These are phyloP conservation scores for Cyberlindnera japonica DNA, from an alignment of 805 yeast species.

Conservation along the genomic window DNA sequence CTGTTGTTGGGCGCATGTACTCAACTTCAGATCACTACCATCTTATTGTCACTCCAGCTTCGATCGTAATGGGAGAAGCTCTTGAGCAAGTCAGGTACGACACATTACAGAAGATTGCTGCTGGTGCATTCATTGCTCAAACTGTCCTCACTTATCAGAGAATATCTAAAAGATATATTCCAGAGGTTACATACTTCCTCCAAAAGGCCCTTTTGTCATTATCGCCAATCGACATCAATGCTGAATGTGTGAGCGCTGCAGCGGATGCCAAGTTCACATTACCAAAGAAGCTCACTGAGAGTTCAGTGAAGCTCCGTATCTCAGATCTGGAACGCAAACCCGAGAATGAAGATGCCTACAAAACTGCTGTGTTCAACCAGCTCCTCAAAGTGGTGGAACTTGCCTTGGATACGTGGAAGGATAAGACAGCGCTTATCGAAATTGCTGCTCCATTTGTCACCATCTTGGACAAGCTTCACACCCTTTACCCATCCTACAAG, in stretches of 20 bases:
- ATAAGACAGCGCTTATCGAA: conserved; percentile 58
- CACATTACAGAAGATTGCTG: conserved; percentile 41
- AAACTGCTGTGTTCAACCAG: conserved; percentile 27
- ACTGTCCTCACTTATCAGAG: conserved; percentile 69
- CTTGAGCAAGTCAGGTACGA: conserved; percentile 49
- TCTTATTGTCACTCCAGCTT: conserved; percentile 80
- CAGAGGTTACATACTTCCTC: conserved; percentile 66
- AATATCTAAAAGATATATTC: conserved; percentile 73
- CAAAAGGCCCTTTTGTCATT: conserved; percentile 47
- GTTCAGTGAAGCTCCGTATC: conserved; percentile 14
- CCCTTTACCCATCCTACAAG: conserved; percentile 34
- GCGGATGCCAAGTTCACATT: conserved; percentile 26
- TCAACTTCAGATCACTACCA: conserved; percentile 97
- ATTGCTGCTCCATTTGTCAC: conserved; percentile 45
- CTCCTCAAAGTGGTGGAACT: conserved; percentile 30
- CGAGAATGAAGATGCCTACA: conserved; percentile 29
- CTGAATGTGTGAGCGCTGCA: conserved; percentile 10
- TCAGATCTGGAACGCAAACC: conserved; percentile 21
- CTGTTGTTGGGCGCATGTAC: conserved; percentile 70
- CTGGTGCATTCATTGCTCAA: conserved; percentile 66
- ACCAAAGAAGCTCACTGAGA: conserved; percentile 8
- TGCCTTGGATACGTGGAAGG: conserved; percentile 52
- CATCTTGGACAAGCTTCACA: conserved; percentile 39
- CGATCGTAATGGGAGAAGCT: conserved; percentile 67
- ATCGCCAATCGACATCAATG: conserved; percentile 33